Conservation (phyloP, 1,284 basidiomycete genomes). For the Pseudozyma sp. region DNA sequence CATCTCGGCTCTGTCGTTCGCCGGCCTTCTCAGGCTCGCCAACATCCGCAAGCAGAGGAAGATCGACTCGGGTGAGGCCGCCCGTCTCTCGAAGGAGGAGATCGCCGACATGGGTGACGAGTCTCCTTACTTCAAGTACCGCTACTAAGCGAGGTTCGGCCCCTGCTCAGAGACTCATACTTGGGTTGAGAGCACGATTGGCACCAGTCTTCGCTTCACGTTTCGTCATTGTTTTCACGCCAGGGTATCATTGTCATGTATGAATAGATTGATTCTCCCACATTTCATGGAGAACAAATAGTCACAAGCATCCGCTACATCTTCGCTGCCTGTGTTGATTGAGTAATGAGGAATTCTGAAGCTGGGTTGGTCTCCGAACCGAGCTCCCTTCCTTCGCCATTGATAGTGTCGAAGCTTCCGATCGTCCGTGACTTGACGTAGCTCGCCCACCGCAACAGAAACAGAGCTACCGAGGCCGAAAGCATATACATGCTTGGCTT, state of each 20-base stretch:
- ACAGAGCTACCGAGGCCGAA: too few relatives aligned
- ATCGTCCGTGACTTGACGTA: too few relatives aligned
- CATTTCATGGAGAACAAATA: neutral
- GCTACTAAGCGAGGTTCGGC: conserved; percentile 35
- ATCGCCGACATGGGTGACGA: conserved; percentile 55
- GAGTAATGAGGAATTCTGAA: too few relatives aligned
- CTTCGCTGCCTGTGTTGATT: neutral
- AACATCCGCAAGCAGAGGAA: conserved; percentile 49
- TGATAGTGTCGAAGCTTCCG: too few relatives aligned
- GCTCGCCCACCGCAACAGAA: too few relatives aligned
- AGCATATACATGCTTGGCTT: too few relatives aligned
- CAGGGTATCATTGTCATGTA: conserved; percentile 17
- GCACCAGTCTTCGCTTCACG: neutral
- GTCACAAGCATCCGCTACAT: neutral
- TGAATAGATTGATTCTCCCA: conserved; percentile 23
- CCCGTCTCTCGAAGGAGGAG: conserved; percentile 33
- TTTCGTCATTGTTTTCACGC: conserved; percentile 3
- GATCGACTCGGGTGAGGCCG: conserved; percentile 57
- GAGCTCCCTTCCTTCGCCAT: too few relatives aligned
- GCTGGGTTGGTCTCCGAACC: too few relatives aligned
- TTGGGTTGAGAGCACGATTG: too few relatives aligned
- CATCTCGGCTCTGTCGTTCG: conserved; percentile 42
- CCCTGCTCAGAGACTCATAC: neutral
- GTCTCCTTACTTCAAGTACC: conserved; percentile 60
- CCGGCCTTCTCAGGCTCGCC: conserved; percentile 43